Percentiles rank a stretch among this genome's conserved stretches.
phyloP scores from a whole-genome alignment of 1,139 yeast genomes.

The Lodderomyces oxycetoniae region DNA sequence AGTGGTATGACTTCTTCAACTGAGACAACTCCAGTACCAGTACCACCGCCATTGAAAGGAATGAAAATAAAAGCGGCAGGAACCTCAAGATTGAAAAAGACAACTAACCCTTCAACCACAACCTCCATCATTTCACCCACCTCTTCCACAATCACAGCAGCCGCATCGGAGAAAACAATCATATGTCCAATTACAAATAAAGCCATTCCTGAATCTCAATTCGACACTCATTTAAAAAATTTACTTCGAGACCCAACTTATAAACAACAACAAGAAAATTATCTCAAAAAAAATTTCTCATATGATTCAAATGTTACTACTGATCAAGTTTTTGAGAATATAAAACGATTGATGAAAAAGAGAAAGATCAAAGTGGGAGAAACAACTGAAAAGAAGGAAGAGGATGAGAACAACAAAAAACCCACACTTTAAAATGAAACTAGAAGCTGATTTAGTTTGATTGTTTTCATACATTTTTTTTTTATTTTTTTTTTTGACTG shows the following conservation, averaged over 20 bases:
- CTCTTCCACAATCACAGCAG: constrained; percentile 6
- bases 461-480: too few relatives aligned
- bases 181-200: constrained; percentile 74
- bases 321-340: constrained; percentile 70
- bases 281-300: constrained; percentile 57
- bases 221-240: constrained; percentile 70
- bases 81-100: constrained; percentile 48
- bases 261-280: constrained; percentile 62
- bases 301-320: constrained; percentile 59
- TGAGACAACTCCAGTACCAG: constrained; percentile 3
- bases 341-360: constrained; percentile 54
- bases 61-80: constrained; percentile 70
- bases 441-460: too few relatives aligned
- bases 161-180: constrained; percentile 32
- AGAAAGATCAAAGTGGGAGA: constrained; percentile 11
- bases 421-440: too few relatives aligned
- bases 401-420: too few relatives aligned
- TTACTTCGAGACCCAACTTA: constrained; percentile 76
- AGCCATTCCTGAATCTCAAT: constrained; percentile 63
- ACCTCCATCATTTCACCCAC: constrained; percentile 2
- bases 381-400: too few relatives aligned
- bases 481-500: too few relatives aligned
- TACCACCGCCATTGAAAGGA: constrained; percentile 30
- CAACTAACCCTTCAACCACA: not conserved
- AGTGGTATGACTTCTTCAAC: constrained; percentile 19